Conservation (phyloP, 208 protist species). For the Leishmania gerbilli region DNA sequence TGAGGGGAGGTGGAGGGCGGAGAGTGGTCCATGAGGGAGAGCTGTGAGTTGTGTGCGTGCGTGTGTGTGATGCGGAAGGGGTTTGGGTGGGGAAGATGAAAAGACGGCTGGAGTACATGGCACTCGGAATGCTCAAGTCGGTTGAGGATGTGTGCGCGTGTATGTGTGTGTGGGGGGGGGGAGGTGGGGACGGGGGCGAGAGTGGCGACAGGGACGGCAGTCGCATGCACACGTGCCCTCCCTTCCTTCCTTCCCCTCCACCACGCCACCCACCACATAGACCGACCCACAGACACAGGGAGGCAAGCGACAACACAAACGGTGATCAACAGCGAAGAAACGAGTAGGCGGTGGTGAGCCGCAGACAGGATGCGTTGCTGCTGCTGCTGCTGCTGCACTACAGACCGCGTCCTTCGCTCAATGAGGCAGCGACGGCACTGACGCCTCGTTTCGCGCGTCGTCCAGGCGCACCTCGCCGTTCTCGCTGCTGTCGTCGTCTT, state of each 20-base stretch:
- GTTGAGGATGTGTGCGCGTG: background rate
- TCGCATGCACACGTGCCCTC: background rate
- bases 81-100: background rate
- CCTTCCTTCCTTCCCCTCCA: background rate
- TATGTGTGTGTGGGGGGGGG: too few relatives aligned
- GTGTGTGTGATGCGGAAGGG: background rate
- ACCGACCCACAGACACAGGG: background rate
- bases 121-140: too few relatives aligned
- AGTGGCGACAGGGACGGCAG: background rate
- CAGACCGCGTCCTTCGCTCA: background rate
- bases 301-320: background rate
- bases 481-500: conserved; percentile 51
- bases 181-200: background rate
- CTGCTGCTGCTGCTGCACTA: background rate
- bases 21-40: background rate
- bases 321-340: background rate
- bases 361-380: background rate
- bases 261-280: background rate
- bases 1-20: too few relatives aligned
- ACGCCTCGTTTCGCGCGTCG: background rate
- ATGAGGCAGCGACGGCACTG: background rate
- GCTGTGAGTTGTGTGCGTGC: background rate
- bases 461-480: conserved; percentile 23
- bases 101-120: too few relatives aligned
- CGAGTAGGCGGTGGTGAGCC: background rate